Conservation (phyloP, 2,329 filamentous ascomycete species). For the Xylaria multiplex region DNA sequence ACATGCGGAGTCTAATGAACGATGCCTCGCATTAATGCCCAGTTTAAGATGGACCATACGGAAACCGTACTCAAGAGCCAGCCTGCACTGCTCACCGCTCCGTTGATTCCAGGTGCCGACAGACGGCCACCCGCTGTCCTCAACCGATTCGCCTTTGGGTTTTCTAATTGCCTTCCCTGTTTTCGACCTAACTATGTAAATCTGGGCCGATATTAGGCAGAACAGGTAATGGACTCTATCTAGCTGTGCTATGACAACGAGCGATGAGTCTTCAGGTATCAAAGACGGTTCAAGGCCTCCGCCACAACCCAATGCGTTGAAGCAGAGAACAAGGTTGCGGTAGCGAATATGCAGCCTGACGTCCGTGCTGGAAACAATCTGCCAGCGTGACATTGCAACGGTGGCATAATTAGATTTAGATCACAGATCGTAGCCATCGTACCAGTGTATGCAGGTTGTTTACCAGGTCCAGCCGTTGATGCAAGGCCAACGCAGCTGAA, state of each 20-base stretch:
- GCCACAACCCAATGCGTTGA: constrained; percentile 29
- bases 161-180: constrained; percentile 11
- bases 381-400: constrained; percentile 39
- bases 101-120: constrained; percentile 23
- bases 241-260: constrained; percentile 20
- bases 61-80: constrained; percentile 18
- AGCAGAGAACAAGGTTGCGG: constrained; percentile 28
- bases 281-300: constrained; percentile 30
- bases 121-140: constrained; percentile 38
- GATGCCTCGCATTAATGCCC: constrained; percentile 38
- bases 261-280: constrained; percentile 28
- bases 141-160: constrained; percentile 36
- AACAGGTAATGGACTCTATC: constrained; percentile 11
- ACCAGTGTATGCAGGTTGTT: constrained; percentile 40
- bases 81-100: constrained; percentile 35
- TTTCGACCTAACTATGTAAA: constrained; percentile 21
- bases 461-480: constrained; percentile 48
- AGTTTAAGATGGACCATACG: constrained; percentile 22
- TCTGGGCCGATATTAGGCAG: constrained; percentile 28
- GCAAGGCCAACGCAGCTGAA: constrained; percentile 49
- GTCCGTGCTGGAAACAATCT: constrained; percentile 35
- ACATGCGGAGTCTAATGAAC: constrained; percentile 25
- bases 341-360: constrained; percentile 39
- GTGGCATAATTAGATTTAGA: constrained; percentile 37
- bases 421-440: constrained; percentile 39